Conservation (phyloP, 2,329 filamentous ascomycete genomes). For the Penicillium sp. region DNA sequence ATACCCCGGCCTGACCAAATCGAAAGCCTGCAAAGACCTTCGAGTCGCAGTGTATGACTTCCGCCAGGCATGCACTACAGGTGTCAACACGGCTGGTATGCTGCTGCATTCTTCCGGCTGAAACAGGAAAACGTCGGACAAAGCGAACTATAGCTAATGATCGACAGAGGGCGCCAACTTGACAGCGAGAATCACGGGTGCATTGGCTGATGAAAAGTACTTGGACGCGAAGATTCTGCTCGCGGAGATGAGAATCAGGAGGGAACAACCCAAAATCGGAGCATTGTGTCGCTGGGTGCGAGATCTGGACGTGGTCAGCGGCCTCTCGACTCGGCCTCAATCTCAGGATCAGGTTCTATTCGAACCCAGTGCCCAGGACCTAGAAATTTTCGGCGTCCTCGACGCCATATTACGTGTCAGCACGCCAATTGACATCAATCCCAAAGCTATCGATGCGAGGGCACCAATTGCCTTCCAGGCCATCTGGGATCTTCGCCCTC, state of each 20-base stretch:
- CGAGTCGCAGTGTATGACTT: slow-evolving; percentile 66
- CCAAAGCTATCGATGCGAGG: slow-evolving; percentile 32
- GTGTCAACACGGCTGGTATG: slow-evolving; percentile 55
- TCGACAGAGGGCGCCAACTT: slow-evolving; percentile 55
- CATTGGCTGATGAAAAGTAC: slow-evolving; percentile 62
- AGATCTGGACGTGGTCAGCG: slow-evolving; percentile 65
- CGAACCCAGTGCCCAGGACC: slow-evolving; percentile 41
- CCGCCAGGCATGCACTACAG: slow-evolving; percentile 64
- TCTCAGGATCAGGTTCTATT: slow-evolving; percentile 31
- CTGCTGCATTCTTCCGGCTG: slow-evolving; percentile 10
- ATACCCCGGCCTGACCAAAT: slow-evolving; percentile 62
- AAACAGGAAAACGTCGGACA: neutral
- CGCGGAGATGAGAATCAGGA: slow-evolving; percentile 66
- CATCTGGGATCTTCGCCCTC: slow-evolving; percentile 58
- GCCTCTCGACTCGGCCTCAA: slow-evolving; percentile 55
- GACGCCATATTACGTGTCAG: slow-evolving; percentile 63
- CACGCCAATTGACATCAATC: slow-evolving; percentile 54
- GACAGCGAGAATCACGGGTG: slow-evolving; percentile 63
- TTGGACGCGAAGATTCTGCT: slow-evolving; percentile 63
- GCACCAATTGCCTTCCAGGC: slow-evolving; percentile 56
- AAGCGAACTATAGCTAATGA: slow-evolving; percentile 1
- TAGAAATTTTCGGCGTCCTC: slow-evolving; percentile 58
- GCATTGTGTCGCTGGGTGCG: slow-evolving; percentile 69
- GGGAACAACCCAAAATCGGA: slow-evolving; percentile 62
- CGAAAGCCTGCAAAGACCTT: slow-evolving; percentile 63